Conservation (phyloP, 148 eudicot species). For the Vaccinium corymbosum region DNA sequence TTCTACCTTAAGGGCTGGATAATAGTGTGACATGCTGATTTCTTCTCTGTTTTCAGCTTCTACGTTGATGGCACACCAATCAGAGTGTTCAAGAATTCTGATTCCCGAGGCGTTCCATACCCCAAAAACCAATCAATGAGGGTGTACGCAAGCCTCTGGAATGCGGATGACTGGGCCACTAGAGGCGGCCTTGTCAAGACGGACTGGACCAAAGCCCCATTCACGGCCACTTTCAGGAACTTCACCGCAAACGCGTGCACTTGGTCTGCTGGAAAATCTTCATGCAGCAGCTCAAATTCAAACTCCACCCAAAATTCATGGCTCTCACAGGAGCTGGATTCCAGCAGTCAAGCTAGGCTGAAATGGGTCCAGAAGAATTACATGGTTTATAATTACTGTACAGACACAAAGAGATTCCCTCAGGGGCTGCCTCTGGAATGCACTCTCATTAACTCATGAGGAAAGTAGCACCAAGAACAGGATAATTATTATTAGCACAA, state of each 20-base stretch:
- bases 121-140: slow-evolving; percentile 2
- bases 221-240: not conserved
- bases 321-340: not conserved
- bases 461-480: not conserved
- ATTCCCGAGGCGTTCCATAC: not conserved
- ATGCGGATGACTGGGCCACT: slow-evolving; percentile 3
- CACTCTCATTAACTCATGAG: not conserved
- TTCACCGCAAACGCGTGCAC: not conserved
- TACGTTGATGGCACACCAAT: not conserved
- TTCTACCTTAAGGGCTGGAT: not conserved
- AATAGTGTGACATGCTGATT: not conserved
- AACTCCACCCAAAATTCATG: slow-evolving; percentile 2
- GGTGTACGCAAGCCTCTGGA: not conserved
- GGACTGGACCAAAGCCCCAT: not conserved
- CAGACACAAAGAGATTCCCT: slow-evolving; percentile 14
- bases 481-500: not conserved
- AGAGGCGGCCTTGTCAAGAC: slow-evolving; percentile 8
- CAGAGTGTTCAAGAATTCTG: not conserved
- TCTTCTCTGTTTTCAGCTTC: not conserved
- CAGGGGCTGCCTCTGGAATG: slow-evolving; percentile 21
- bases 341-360: not conserved
- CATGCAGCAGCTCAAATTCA: not conserved
- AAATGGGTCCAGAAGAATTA: slow-evolving; percentile 20
- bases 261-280: not conserved
- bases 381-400: slow-evolving; percentile 23